phyloP scores from a whole-genome alignment of 345 rosid species.

The Arabidopsis arenosa region DNA sequence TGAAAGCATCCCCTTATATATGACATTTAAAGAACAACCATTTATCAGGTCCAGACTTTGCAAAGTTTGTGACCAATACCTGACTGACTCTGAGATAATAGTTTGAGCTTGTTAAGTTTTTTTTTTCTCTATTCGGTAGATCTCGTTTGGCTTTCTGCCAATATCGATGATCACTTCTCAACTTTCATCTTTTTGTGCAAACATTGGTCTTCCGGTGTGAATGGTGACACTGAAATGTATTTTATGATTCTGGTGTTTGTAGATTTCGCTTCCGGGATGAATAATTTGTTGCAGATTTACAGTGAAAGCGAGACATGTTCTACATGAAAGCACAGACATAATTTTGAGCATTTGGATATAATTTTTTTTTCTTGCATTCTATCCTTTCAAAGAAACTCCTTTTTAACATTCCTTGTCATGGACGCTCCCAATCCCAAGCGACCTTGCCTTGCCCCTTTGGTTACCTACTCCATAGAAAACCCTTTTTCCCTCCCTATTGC shows the following conservation, averaged over 20 bases:
- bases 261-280: conserved; percentile 19
- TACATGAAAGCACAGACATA: neutral
- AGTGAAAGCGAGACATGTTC: conserved; percentile 12
- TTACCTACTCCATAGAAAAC: conserved; percentile 23
- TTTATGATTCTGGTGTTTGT: conserved; percentile 9
- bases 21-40: neutral
- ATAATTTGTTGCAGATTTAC: conserved; percentile 6
- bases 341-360: neutral
- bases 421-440: conserved; percentile 42
- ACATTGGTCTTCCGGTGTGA: neutral
- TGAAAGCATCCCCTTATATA: neutral
- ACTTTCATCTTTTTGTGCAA: conserved; percentile 45
- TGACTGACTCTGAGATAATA: conserved; percentile 61
- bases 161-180: conserved; percentile 59
- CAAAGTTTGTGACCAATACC: conserved; percentile 63
- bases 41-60: conserved; percentile 37
- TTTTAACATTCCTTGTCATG: conserved; percentile 26
- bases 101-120: conserved; percentile 45
- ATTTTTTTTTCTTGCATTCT: neutral
- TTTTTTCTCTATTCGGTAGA: neutral
- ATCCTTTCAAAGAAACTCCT: neutral
- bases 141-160: neutral
- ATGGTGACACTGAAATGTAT: conserved; percentile 1
- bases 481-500: conserved; percentile 7
- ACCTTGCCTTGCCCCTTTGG: conserved; percentile 20